Base-by-base conservation (phyloP, 2,329 filamentous ascomycete genomes). In the Aschersonia sp. region DNA sequence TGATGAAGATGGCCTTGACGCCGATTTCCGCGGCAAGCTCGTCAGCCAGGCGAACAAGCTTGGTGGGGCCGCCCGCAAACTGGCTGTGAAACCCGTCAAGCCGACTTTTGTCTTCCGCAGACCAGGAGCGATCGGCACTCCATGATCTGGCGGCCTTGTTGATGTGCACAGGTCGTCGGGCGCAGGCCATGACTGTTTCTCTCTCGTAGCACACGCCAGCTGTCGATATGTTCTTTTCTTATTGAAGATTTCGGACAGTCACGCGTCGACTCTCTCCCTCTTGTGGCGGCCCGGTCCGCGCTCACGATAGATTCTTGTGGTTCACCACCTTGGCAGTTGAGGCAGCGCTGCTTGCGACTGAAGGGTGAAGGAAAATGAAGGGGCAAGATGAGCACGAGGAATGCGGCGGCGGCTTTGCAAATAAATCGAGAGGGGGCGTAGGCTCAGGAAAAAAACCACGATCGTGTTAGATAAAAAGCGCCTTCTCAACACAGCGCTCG, bases 1-100 rank as follows among this genome's bases (percentile, higher is more conserved):
- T 90, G 52, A 88, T 57, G 39, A 80, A 70, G 4, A 89, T 68
- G 5, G 70, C 64, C 1, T 64, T 62, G 9, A 86, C 63, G 0
- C 74, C 74, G 0, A 87, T 60, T 11, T 79, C 69, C 2, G 64
- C 54, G 0, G 83, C 81, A 1, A 87, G 35, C 35, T 37, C 52
- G 0, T 63, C 55, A 0, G 70, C 65, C 0, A 87, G 66, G 0
- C 65, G 53, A 12, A 60, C 49, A 0, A 87, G 66, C 0, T 70
- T 69, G 0, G 79, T 83, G 11, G 63, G 60, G 5, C 62, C 58
- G 53, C 78, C 83, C 43, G 50, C 45, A 4, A 55, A 46, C 10
- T 52, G 48, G 39, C 47, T 5, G 31, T 55, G 53, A n/a, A 55
- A 55, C 37, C 30, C 47, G 44, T 46, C 46, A 11, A 52, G 43